These are phyloP conservation scores for Favolaschia claudopus DNA, from an alignment of 768 basidiomycete genomes.

Conservation along the genomic window DNA sequence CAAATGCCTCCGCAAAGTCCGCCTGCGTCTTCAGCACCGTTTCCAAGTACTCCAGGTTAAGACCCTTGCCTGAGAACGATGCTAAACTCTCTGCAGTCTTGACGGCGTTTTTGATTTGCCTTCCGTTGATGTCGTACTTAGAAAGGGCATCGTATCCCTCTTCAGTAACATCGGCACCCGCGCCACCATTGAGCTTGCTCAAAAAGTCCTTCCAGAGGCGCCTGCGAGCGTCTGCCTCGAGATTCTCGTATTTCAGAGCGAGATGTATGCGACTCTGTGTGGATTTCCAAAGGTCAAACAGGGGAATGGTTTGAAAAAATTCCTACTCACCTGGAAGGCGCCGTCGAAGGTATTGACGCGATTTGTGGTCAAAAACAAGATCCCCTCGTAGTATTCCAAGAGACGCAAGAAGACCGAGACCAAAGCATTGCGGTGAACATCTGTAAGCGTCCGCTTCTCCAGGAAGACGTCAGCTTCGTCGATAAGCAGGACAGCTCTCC, in stretches of 20 bases:
- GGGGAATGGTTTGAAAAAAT: background rate
- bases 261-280: conserved; percentile 26
- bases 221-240: conserved; percentile 1
- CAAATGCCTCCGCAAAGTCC: conserved; percentile 35
- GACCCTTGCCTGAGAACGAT: conserved; percentile 31
- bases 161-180: conserved; percentile 27
- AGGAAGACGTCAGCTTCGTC: conserved; percentile 37
- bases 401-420: conserved; percentile 31
- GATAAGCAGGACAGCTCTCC: conserved; percentile 31
- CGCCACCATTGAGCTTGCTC: conserved; percentile 6
- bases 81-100: conserved; percentile 27
- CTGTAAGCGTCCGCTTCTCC: conserved; percentile 24
- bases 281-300: conserved; percentile 19
- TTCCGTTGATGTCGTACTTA: conserved; percentile 21
- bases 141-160: conserved; percentile 17
- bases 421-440: conserved; percentile 29
- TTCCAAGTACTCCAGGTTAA: conserved; percentile 38
- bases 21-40: conserved; percentile 46
- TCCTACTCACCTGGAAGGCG: background rate
- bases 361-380: conserved; percentile 29
- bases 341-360: conserved; percentile 13
- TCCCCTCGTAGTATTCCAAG: conserved; percentile 28
- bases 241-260: conserved; percentile 23
- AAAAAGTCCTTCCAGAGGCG: conserved; percentile 25
- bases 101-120: conserved; percentile 28